Conservation (phyloP, 2,329 filamentous ascomycete species). For the Epichloe bromicola region DNA sequence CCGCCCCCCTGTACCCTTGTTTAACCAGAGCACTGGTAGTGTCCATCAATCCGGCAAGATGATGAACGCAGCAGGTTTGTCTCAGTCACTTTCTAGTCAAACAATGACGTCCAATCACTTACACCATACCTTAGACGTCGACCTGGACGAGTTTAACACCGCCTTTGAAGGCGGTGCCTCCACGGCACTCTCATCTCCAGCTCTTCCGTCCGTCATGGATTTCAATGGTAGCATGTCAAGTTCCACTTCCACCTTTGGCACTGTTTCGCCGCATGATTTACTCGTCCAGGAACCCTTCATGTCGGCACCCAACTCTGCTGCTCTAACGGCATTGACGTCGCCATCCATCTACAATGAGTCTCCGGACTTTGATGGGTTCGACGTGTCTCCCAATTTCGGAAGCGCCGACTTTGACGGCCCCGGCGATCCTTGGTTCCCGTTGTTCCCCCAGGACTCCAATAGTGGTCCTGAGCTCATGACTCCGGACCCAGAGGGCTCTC, state of each 20-base stretch:
- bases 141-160: constrained; percentile 44
- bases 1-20: constrained; percentile 64
- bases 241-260: constrained; percentile 45
- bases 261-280: constrained; percentile 76
- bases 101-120: constrained; percentile 17
- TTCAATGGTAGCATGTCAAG: constrained; percentile 33
- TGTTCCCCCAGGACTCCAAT: constrained; percentile 47
- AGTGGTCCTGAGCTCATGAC: constrained; percentile 11
- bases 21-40: constrained; percentile 46
- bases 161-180: constrained; percentile 40
- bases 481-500: constrained; percentile 25
- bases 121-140: constrained; percentile 34
- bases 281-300: constrained; percentile 54
- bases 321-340: constrained; percentile 74
- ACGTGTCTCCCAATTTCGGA: constrained; percentile 67
- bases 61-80: constrained; percentile 31
- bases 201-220: constrained; percentile 37
- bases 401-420: constrained; percentile 40
- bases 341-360: constrained; percentile 70
- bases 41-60: constrained; percentile 31
- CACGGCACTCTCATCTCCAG: constrained; percentile 41
- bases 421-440: constrained; percentile 54
- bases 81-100: neutral
- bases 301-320: constrained; percentile 70
- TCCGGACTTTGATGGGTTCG: constrained; percentile 59